These are phyloP conservation scores for Microstegium vimineum DNA, from an alignment of 176 grass and related monocot species.

Conservation along the genomic window DNA sequence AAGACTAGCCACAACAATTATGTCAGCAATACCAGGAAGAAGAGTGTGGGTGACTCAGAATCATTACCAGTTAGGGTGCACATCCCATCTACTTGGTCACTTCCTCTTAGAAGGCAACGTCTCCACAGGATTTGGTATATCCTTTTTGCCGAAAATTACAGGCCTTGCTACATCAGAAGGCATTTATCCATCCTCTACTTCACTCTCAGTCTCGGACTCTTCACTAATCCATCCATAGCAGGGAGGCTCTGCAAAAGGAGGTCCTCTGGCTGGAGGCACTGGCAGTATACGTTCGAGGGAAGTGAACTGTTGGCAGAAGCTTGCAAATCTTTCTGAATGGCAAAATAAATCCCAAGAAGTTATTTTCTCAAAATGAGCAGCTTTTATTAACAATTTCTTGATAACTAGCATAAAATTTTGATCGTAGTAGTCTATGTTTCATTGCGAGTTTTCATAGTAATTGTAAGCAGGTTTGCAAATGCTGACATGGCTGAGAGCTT, in stretches of 20 bases:
- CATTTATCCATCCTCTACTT: neutral
- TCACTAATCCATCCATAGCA: conserved; percentile 30
- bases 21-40: neutral
- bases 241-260: neutral
- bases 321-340: neutral
- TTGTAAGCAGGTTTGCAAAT: neutral
- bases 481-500: neutral
- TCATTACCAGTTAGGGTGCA: neutral
- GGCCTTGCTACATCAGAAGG: neutral
- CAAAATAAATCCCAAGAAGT: neutral
- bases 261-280: neutral
- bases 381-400: neutral
- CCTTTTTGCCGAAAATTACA: neutral
- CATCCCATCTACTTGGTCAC: conserved; percentile 15
- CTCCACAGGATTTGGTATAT: neutral
- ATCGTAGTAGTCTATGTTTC: neutral
- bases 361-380: neutral
- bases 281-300: neutral
- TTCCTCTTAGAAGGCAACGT: conserved; percentile 7
- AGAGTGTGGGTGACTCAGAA: neutral
- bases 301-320: neutral
- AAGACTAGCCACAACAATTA: neutral
- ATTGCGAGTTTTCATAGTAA: neutral
- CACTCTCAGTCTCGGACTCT: conserved; percentile 7
- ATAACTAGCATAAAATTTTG: neutral